Conservation (phyloP, 352 stramenopile genomes). For the Globisporangium cystogenes region DNA sequence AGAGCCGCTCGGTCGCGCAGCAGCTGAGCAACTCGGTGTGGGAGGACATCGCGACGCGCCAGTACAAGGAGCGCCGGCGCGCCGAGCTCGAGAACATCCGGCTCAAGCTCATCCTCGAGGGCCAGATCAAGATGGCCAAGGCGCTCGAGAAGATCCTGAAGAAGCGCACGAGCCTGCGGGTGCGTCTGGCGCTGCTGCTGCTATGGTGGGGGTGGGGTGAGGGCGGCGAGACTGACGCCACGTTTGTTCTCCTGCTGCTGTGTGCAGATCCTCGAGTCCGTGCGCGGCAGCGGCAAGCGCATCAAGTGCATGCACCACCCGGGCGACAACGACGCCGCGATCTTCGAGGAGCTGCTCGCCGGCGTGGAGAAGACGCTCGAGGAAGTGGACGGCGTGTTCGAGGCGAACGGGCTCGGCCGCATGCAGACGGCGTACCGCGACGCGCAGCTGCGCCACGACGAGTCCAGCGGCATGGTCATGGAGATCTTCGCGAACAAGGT, state of each 20-base stretch:
- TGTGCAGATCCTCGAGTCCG: slow-evolving; percentile 44
- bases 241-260: too few species aligned
- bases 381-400: slow-evolving; percentile 44
- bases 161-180: slow-evolving; percentile 39
- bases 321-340: slow-evolving; percentile 34
- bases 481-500: slow-evolving; percentile 59
- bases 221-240: background rate
- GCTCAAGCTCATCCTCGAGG: slow-evolving; percentile 39
- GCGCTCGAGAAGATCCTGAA: slow-evolving; percentile 49
- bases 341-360: slow-evolving; percentile 39
- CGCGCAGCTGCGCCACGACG: slow-evolving; percentile 38
- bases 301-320: slow-evolving; percentile 12
- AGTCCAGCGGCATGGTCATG: slow-evolving; percentile 31
- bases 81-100: slow-evolving; percentile 56
- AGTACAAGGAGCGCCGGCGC: slow-evolving; percentile 41
- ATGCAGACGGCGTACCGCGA: slow-evolving; percentile 48
- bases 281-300: slow-evolving; percentile 26
- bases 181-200: too few species aligned
- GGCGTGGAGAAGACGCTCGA: slow-evolving; percentile 32
- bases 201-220: too few species aligned
- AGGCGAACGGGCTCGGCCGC: slow-evolving; percentile 36
- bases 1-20: background rate
- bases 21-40: slow-evolving; percentile 34
- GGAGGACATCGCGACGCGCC: slow-evolving; percentile 42
- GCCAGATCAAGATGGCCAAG: slow-evolving; percentile 48